Percentiles rank a stretch among this genome's conserved stretches.
These are phyloP conservation scores for Candida albicans DNA, from an alignment of 1,139 yeast genomes.

Conservation along the genomic window DNA sequence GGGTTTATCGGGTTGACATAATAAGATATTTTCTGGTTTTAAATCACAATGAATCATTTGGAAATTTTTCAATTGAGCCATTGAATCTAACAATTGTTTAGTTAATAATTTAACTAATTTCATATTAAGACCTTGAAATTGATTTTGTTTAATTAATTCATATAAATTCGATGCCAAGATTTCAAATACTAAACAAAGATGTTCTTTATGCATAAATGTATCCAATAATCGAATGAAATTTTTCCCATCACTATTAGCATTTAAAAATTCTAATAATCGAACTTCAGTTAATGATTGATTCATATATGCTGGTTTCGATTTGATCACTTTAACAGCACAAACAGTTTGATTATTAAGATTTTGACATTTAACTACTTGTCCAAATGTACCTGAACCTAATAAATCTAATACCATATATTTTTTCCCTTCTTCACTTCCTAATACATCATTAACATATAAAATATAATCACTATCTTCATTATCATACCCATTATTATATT, in stretches of 20 bases:
- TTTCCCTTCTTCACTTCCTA: slow-evolving; percentile 85
- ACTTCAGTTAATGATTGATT: slow-evolving; percentile 94
- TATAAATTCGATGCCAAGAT: slow-evolving; percentile 83
- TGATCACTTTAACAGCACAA: slow-evolving; percentile 92
- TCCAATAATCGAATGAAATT: slow-evolving; percentile 79
- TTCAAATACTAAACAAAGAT: slow-evolving; percentile 90
- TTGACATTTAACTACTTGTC: slow-evolving; percentile 97
- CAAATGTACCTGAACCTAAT: slow-evolving; percentile 96
- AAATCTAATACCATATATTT: slow-evolving; percentile 87
- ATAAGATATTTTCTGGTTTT: slow-evolving; percentile 90
- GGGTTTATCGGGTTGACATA: slow-evolving; percentile 82
- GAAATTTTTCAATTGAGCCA: slow-evolving; percentile 76
- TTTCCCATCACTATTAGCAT: slow-evolving; percentile 70
- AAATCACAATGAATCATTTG: slow-evolving; percentile 93
- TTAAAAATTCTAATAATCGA: slow-evolving; percentile 76
- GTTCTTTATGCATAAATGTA: slow-evolving; percentile 89
- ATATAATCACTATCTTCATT: slow-evolving; percentile 90
- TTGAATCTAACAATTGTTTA: slow-evolving; percentile 76
- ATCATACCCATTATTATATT: slow-evolving; percentile 79
- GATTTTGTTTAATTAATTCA: slow-evolving; percentile 89
- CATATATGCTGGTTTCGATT: slow-evolving; percentile 87
- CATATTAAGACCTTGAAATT: slow-evolving; percentile 86
- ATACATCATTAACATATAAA: slow-evolving; percentile 86
- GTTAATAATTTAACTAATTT: slow-evolving; percentile 77
- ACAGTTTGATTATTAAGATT: slow-evolving; percentile 84